These are phyloP conservation scores for Rosa multiflora DNA, from an alignment of 306 rosid genomes.

Conservation along the genomic window DNA sequence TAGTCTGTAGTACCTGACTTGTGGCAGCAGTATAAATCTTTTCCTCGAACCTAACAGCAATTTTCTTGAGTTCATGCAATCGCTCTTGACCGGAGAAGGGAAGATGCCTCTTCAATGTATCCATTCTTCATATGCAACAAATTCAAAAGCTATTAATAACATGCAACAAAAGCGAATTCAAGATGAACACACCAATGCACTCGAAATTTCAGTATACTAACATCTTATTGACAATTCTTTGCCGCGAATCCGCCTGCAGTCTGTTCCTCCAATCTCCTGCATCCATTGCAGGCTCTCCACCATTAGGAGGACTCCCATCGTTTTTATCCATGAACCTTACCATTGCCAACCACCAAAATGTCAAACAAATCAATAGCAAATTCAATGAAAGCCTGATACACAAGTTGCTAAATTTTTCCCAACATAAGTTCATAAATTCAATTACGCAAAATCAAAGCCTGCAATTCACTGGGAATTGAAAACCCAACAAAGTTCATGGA, in stretches of 20 bases:
- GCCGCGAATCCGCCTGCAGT: conserved; percentile 41
- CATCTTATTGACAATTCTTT: conserved; percentile 53
- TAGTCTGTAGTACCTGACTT: conserved; percentile 50
- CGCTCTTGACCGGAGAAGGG: conserved; percentile 61
- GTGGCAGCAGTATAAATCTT: conserved; percentile 59
- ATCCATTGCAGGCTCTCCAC: conserved; percentile 27
- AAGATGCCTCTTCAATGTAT: conserved; percentile 58
- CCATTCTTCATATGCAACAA: conserved; percentile 48
- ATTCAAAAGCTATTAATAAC: neutral
- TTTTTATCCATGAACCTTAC: conserved; percentile 24
- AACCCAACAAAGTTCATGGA: neutral
- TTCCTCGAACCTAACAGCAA: conserved; percentile 82
- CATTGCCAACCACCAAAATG: neutral
- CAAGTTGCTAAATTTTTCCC: neutral
- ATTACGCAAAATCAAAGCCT: neutral
- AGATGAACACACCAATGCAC: neutral
- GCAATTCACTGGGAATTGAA: neutral
- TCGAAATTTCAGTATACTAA: neutral
- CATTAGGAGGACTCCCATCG: conserved; percentile 20
- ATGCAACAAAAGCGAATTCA: neutral
- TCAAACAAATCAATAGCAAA: neutral
- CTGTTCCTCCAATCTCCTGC: conserved; percentile 51
- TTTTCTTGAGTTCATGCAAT: conserved; percentile 49
- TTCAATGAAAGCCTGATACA: neutral
- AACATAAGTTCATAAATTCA: neutral